Evolutionary conservation across 2,329 filamentous ascomycete genomes (phyloP), one percentile per base, ranked within the genome.

Genomic region (Leptographium radiaticola): DNA sequence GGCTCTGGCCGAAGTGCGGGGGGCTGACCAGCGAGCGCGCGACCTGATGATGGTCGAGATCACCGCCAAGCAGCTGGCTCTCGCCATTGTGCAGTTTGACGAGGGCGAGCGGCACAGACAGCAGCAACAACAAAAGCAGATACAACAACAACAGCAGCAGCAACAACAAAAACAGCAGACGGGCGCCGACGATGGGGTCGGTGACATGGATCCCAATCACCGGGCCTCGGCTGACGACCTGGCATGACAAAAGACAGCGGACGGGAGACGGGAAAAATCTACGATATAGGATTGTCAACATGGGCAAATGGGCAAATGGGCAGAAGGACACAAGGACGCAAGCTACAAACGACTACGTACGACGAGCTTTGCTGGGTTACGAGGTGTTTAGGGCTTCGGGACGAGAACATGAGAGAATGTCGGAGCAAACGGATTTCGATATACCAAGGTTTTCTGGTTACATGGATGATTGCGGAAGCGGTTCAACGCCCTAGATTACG

Each of bases 31-130:
- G 58, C 67, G 69, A 51, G 68, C 71, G 1, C 69, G 77, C 6
- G 67, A 71, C 51, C 66, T 79, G 56, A 70, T 76, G 51, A 70
- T 75, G 59, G 72, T 81, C 52, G 75, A 81, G 59, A 68, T 73
- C 45, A 70, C 75, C 3, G 76, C 77, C 13, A 72, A 74, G 62
- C 75, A 80, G 64, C 68, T 81, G 36, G 76, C 75, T 8, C 68
- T 77, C 60, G 71, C 74, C 33, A 71, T 80, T 46, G 67, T 70
- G 20, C 71, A 77, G 57, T 78, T 75, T 58, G 73, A 77, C 48
- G 62, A 67, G 44, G 60, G 63, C 56, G 58, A n/a, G 46, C 57
- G 60, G 34, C 53, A 61, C 36, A 56, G 60, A 38, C 62, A 63
- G 52, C 60, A 60, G 49, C 62, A 62, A 33, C 38, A 36, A 2